phyloP scores from a whole-genome alignment of 2,329 filamentous ascomycete genomes.

The Phialophora macrospora region DNA sequence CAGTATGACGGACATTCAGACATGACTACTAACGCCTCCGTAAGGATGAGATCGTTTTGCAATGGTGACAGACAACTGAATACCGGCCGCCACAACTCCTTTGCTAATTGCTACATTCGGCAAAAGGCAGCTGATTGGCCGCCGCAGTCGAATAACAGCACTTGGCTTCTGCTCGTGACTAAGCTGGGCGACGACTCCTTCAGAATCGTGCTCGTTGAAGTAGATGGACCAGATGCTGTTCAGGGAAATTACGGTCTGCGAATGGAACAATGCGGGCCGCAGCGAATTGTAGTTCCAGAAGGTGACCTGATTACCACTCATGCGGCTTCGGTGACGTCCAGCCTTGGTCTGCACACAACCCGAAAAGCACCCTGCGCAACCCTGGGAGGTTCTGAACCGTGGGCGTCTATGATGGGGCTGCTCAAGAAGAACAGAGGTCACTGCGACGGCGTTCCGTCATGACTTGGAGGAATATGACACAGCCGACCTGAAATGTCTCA shows the following conservation, averaged over 20 bases:
- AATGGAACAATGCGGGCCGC: not conserved
- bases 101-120: constrained; percentile 19
- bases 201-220: not conserved
- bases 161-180: not conserved
- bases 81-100: not conserved
- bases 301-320: constrained; percentile 1
- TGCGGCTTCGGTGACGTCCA: not conserved
- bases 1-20: not conserved
- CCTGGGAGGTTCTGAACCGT: not conserved
- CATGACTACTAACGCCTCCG: not conserved
- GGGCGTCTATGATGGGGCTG: not conserved
- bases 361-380: not conserved
- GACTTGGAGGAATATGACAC: not conserved
- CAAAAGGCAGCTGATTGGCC: constrained; percentile 20
- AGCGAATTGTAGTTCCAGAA: not conserved
- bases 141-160: not conserved
- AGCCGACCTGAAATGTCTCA: not conserved
- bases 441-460: not conserved
- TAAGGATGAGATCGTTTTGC: not conserved
- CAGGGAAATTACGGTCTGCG: not conserved
- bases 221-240: constrained; percentile 6
- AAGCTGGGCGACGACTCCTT: not conserved
- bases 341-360: not conserved
- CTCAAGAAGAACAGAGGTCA: not conserved
- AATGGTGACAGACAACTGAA: not conserved